Evolutionary conservation across 192 early-diverging fungal genomes (phyloP).

Genomic region (Rhizophagus sp.): DNA sequence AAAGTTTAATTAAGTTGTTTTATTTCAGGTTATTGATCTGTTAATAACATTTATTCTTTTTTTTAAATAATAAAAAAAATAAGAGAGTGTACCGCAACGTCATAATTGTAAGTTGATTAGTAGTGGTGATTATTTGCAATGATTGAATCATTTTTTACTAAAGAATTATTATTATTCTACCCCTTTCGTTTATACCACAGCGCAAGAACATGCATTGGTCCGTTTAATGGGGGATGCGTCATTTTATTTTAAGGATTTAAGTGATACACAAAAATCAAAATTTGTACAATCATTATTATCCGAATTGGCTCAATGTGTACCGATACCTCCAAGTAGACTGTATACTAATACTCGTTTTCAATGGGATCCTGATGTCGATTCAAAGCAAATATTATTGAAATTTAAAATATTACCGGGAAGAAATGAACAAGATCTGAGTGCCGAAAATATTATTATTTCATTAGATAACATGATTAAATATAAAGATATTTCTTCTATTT

Average conservation of each 20-base stretch:
- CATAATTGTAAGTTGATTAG: too few species aligned
- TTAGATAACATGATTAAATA: neutral
- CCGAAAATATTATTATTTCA: neutral
- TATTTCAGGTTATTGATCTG: too few species aligned
- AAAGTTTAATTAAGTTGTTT: neutral
- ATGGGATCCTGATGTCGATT: constrained; percentile 1
- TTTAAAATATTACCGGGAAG: neutral
- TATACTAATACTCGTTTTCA: neutral
- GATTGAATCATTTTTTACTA: neutral
- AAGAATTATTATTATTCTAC: neutral
- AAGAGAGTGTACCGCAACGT: too few species aligned
- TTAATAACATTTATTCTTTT: too few species aligned
- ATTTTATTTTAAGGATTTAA: neutral
- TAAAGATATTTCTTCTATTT: neutral
- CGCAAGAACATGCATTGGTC: constrained; percentile 1
- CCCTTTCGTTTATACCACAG: neutral
- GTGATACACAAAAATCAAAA: neutral
- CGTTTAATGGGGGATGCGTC: neutral
- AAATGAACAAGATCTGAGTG: neutral
- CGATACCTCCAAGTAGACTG: neutral
- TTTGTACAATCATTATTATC: neutral
- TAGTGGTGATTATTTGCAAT: too few species aligned
- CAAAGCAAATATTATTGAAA: constrained; percentile 11
- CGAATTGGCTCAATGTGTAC: neutral
- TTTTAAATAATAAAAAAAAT: too few species aligned